Base-by-base conservation (phyloP, 2,329 filamentous ascomycete species). In the Elsinoe australis region DNA sequence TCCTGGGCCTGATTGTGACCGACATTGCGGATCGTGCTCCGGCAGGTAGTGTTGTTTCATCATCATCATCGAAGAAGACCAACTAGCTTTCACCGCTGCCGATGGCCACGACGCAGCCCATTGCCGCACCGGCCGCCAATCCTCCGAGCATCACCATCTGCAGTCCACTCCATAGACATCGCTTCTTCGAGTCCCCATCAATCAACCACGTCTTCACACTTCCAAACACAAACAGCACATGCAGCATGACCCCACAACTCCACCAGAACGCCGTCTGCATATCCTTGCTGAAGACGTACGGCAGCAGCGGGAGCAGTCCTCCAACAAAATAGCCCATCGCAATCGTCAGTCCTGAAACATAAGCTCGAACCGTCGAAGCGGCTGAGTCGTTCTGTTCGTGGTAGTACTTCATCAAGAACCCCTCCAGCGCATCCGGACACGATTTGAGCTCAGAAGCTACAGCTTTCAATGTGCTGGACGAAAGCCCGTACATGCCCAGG, bases 1-100 rank as follows among this genome's bases (percentile, higher is more conserved):
- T 96, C 48, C 63, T 98, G 31, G 85, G 86, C 0, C 71, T 94
- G 38, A 80, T 96, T 34, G 75, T 95, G 5, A 62, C 63, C 1
- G 92, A 96, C 64, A 72, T 74, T 18, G 66, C 65, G 24, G 17
- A 28, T 4, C 39, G 32, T 6, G 15, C 49, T n/a, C 29, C 38
- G 48, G n/a, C n/a, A n/a, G n/a, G n/a, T n/a, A n/a, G n/a, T n/a
- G n/a, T n/a, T n/a, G n/a, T n/a, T n/a, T n/a, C n/a, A n/a, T n/a
- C n/a, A n/a, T n/a, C n/a, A n/a, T n/a, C n/a, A n/a, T 21, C 28
- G 26, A 48, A 48, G 33, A 48, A 48, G 34, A 38, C 19, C 21
- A 48, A 48, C 17, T 48, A 36, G 22, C 19, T 18, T 21, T 36
- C 31, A 17, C 18, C 33, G 14, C 33, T 26, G 9, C 45, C 45